Evolutionary conservation across 768 basidiomycete genomes (phyloP).

Genomic region (Collybia sordida): DNA sequence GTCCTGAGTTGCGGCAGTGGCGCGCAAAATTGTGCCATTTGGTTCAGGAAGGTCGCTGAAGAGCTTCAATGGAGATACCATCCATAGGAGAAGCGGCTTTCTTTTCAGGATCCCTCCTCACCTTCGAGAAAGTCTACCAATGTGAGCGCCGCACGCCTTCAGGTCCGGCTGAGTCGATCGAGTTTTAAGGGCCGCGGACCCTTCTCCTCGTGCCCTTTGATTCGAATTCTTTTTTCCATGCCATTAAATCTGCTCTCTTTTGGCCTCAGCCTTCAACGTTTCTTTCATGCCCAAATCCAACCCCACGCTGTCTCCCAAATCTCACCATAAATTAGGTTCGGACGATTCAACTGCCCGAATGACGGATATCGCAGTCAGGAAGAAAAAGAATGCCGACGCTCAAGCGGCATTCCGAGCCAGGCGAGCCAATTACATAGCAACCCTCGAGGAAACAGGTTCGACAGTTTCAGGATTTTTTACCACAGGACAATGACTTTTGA

Average conservation of each 20-base stretch:
- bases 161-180: conserved; percentile 43
- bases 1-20: conserved; percentile 24
- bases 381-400: conserved; percentile 89
- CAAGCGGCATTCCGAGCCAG: conserved; percentile 83
- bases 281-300: conserved; percentile 43
- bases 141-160: conserved; percentile 45
- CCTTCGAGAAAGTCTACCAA: conserved; percentile 45
- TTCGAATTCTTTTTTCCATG: conserved; percentile 67
- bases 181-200: conserved; percentile 54
- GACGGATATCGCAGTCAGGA: conserved; percentile 70
- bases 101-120: conserved; percentile 30
- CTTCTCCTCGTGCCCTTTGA: conserved; percentile 66
- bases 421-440: conserved; percentile 84
- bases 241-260: conserved; percentile 53
- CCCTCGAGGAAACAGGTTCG: conserved; percentile 78
- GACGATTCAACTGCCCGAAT: conserved; percentile 41
- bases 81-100: conserved; percentile 28
- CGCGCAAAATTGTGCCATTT: conserved; percentile 19
- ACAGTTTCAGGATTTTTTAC: conserved; percentile 11
- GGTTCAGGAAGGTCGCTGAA: conserved; percentile 24
- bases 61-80: conserved; percentile 37
- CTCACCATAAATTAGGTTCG: conserved; percentile 30
- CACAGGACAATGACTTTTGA: conserved; percentile 13
- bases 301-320: conserved; percentile 27
- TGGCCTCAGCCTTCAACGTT: conserved; percentile 27